Evolutionary conservation across 257 asterid genomes (phyloP).

Genomic region (Henckelia pumila): DNA sequence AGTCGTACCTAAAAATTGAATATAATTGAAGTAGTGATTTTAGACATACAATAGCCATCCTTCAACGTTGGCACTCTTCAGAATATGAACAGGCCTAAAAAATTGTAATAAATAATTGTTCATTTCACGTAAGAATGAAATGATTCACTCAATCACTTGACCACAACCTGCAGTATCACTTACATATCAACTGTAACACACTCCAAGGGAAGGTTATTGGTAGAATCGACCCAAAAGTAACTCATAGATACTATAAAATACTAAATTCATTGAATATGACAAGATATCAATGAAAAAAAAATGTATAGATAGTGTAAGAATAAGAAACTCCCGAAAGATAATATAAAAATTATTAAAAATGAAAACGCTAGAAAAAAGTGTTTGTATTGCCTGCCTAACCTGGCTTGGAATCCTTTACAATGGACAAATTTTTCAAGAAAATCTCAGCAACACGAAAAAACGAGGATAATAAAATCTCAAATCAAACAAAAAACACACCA

Average conservation of each 20-base stretch:
- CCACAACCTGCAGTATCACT: slow-evolving; percentile 34
- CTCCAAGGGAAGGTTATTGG: slow-evolving; percentile 80
- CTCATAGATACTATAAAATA: slow-evolving; percentile 22
- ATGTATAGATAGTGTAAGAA: background rate
- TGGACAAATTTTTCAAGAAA: background rate
- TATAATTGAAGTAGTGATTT: slow-evolving; percentile 13
- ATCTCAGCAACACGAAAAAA: background rate
- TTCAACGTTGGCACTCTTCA: slow-evolving; percentile 90
- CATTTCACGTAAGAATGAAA: slow-evolving; percentile 16
- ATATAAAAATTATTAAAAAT: too few species aligned
- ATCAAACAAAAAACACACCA: too few species aligned
- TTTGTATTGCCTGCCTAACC: background rate
- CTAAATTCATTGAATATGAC: background rate
- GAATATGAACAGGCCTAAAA: slow-evolving; percentile 86
- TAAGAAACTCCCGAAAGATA: background rate
- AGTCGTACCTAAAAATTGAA: slow-evolving; percentile 4
- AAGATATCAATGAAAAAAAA: background rate
- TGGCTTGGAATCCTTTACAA: background rate
- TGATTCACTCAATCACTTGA: slow-evolving; percentile 15
- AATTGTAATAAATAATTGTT: slow-evolving; percentile 19
- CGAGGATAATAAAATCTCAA: background rate
- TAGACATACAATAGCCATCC: slow-evolving; percentile 99
- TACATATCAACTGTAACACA: slow-evolving; percentile 95
- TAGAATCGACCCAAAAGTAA: slow-evolving; percentile 70
- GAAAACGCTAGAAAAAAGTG: background rate